phyloP scores from a whole-genome alignment of 108 stramenopile genomes.

The Cyclotella sp. region DNA sequence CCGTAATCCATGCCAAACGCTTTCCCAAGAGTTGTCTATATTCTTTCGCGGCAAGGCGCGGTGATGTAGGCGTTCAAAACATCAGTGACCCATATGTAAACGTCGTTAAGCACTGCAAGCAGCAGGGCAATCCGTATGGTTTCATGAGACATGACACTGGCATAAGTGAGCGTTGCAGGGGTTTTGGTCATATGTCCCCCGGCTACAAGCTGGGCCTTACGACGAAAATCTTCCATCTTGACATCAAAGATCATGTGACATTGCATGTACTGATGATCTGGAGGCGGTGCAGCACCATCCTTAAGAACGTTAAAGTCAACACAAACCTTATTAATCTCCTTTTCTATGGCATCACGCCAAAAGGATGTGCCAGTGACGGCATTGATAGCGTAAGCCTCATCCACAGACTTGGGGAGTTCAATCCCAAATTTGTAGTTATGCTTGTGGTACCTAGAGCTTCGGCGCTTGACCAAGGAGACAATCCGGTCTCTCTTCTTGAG shows the following conservation, averaged over 20 bases:
- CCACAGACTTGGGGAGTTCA: conserved; percentile 32
- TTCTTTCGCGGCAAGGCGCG: conserved; percentile 22
- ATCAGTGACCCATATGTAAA: conserved; percentile 43
- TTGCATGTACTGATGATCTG: neutral
- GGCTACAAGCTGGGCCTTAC: conserved; percentile 61
- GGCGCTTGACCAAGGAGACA: neutral
- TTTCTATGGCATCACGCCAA: conserved; percentile 36
- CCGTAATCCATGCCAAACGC: conserved; percentile 37
- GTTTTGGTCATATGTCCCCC: conserved; percentile 55
- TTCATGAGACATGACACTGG: conserved; percentile 52
- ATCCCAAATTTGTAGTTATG: conserved; percentile 28
- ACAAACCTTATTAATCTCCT: conserved; percentile 25
- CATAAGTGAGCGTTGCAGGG: conserved; percentile 39
- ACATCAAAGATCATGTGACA: conserved; percentile 14
- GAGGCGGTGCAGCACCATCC: neutral
- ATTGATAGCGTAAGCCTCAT: conserved; percentile 40
- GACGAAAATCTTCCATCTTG: conserved; percentile 36
- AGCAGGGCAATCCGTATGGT: conserved; percentile 56
- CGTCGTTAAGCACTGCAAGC: conserved; percentile 52
- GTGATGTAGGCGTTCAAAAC: conserved; percentile 55
- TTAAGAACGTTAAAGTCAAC: neutral
- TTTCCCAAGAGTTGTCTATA: conserved; percentile 28
- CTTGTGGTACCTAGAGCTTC: neutral
- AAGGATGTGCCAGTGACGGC: conserved; percentile 26
- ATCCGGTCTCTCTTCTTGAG: conserved; percentile 1